Evolutionary conservation across 2,329 filamentous ascomycete genomes (phyloP).

Genomic region (Chaetoscypha palmicola): DNA sequence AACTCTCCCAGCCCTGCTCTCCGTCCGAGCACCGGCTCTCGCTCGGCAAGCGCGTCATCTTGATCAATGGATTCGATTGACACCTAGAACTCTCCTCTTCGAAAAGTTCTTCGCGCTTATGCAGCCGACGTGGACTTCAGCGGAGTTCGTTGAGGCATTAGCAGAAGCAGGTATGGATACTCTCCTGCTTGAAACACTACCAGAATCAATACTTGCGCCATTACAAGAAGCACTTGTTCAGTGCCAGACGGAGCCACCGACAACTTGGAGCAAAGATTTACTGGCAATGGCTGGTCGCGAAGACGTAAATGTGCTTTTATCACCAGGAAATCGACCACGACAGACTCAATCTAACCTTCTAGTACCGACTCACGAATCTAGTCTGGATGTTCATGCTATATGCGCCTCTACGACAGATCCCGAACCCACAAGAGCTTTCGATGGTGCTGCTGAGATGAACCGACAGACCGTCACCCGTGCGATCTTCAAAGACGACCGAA

Average conservation of each 20-base stretch:
- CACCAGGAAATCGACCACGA: slow-evolving; percentile 36
- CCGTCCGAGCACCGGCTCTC: slow-evolving; percentile 21
- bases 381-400: slow-evolving; percentile 71
- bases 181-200: slow-evolving; percentile 70
- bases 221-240: slow-evolving; percentile 78
- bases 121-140: slow-evolving; percentile 42
- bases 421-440: slow-evolving; percentile 52
- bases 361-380: slow-evolving; percentile 55
- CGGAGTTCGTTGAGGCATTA: slow-evolving; percentile 68
- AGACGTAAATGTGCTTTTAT: slow-evolving; percentile 65
- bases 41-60: slow-evolving; percentile 11
- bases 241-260: slow-evolving; percentile 76
- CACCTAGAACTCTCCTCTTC: slow-evolving; percentile 65
- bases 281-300: slow-evolving; percentile 72
- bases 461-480: slow-evolving; percentile 75
- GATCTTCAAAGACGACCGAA: slow-evolving; percentile 86
- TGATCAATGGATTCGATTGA: slow-evolving; percentile 28
- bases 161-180: slow-evolving; percentile 60
- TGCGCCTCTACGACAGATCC: slow-evolving; percentile 57
- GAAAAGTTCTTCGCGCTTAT: slow-evolving; percentile 58
- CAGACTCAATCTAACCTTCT: slow-evolving; percentile 23
- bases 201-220: slow-evolving; percentile 73
- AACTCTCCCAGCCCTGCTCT: slow-evolving; percentile 43
- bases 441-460: slow-evolving; percentile 77
- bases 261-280: slow-evolving; percentile 64